Conservation (phyloP, 441 rosid genomes). For the Theobroma grandiflorum region DNA sequence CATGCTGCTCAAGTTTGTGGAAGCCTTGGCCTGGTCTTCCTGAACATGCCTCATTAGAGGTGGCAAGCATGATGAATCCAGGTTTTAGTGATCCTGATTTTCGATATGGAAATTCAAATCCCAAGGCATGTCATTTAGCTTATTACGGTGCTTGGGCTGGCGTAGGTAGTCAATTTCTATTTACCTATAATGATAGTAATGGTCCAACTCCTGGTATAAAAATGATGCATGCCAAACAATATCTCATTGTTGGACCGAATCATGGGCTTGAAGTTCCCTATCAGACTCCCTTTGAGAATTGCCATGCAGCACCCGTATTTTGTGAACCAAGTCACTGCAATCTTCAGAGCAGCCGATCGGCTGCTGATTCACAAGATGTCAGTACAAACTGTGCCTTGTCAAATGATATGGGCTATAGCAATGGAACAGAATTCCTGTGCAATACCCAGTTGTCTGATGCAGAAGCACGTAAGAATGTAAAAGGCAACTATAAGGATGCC, state of each 20-base stretch:
- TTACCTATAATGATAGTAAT: background rate
- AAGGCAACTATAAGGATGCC: constrained; percentile 15
- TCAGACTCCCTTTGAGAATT: constrained; percentile 27
- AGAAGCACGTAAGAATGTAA: constrained; percentile 1
- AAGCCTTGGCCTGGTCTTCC: constrained; percentile 23
- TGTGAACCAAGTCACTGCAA: background rate
- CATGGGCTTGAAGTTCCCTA: constrained; percentile 7
- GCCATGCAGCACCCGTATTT: background rate
- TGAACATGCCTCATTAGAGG: background rate
- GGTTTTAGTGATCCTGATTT: background rate
- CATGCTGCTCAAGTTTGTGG: constrained; percentile 12
- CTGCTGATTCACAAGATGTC: constrained; percentile 26
- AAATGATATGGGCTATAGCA: background rate
- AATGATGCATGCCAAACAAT: constrained; percentile 23
- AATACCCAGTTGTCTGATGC: constrained; percentile 1
- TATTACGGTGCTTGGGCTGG: constrained; percentile 5
- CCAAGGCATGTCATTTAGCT: constrained; percentile 29
- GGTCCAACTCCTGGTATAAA: constrained; percentile 20
- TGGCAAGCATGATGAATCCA: background rate
- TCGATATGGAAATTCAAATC: constrained; percentile 21
- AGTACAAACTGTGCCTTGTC: constrained; percentile 20
- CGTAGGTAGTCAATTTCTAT: constrained; percentile 21
- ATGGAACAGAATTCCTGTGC: background rate
- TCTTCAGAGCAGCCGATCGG: background rate
- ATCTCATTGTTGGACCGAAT: constrained; percentile 34